Conservation (phyloP, 2,329 filamentous ascomycete genomes). For the Sporothrix brasiliensis region DNA sequence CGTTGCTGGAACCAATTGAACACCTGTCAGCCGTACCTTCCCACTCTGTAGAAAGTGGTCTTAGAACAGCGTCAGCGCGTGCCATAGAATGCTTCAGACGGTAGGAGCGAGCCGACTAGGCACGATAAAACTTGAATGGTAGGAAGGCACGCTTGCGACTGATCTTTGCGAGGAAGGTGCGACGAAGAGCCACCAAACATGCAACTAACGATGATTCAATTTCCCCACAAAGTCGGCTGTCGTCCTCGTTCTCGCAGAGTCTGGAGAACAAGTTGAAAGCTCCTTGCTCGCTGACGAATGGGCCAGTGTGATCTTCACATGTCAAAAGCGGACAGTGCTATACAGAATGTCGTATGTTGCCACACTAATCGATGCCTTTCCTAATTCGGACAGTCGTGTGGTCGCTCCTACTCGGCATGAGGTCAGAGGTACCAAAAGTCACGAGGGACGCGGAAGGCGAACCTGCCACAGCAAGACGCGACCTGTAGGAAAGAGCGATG, state of each 20-base stretch:
- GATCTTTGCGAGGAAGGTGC: not conserved
- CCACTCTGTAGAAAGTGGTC: not conserved
- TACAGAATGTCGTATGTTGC: slow-evolving; percentile 1
- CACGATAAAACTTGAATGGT: too few relatives aligned
- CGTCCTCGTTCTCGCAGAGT: slow-evolving; percentile 12
- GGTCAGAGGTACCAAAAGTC: slow-evolving; percentile 18
- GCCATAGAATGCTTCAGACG: not conserved
- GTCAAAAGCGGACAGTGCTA: slow-evolving; percentile 25
- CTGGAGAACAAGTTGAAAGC: not conserved
- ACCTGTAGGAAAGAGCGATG: slow-evolving; percentile 14
- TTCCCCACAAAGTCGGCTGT: slow-evolving; percentile 5
- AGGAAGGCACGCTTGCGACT: not conserved
- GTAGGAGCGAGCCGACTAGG: not conserved
- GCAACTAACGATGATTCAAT: not conserved
- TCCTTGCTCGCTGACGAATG: too few relatives aligned
- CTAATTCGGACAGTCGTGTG: slow-evolving; percentile 16
- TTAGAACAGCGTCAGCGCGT: not conserved
- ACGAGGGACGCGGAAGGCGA: slow-evolving; percentile 20
- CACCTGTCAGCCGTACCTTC: slow-evolving; percentile 1
- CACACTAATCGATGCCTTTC: slow-evolving; percentile 14
- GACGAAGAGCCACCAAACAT: not conserved
- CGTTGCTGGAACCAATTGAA: not conserved
- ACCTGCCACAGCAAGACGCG: not conserved
- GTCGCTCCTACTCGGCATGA: slow-evolving; percentile 14
- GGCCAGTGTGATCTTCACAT: slow-evolving; percentile 23